These are phyloP conservation scores for Mucor velutinosus DNA, from an alignment of 371 early-diverging fungal genomes.

Conservation along the genomic window DNA sequence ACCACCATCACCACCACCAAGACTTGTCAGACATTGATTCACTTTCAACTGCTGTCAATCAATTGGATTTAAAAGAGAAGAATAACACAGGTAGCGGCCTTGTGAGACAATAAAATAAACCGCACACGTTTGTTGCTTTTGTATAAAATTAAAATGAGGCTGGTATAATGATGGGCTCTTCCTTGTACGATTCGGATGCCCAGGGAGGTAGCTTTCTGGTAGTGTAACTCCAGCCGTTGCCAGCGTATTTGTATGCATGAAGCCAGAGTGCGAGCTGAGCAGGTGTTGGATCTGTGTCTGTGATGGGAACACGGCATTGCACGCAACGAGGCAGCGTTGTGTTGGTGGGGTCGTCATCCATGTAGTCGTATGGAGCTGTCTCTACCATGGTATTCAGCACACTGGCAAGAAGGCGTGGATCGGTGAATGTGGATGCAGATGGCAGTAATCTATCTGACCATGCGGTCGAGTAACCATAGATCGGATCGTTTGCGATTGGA, in stretches of 20 bases:
- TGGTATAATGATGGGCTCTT: slow-evolving; percentile 5
- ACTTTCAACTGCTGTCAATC: slow-evolving; percentile 20
- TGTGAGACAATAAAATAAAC: slow-evolving; percentile 5
- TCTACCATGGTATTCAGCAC: slow-evolving; percentile 39
- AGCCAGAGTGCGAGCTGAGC: slow-evolving; percentile 80
- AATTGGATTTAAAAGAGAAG: slow-evolving; percentile 19
- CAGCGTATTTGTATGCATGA: slow-evolving; percentile 80
- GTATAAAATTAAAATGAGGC: slow-evolving; percentile 21
- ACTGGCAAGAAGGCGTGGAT: not conserved
- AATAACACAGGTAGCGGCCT: not conserved
- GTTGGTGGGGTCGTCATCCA: slow-evolving; percentile 25
- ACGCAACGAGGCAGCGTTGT: slow-evolving; percentile 29
- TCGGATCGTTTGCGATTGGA: slow-evolving; percentile 97
- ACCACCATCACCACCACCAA: not conserved
- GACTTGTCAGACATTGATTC: slow-evolving; percentile 11
- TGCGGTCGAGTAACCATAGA: slow-evolving; percentile 74
- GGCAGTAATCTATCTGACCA: slow-evolving; percentile 59
- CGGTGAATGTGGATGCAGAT: not conserved
- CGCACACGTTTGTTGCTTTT: no score
- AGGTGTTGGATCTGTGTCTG: slow-evolving; percentile 66
- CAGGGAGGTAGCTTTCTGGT: slow-evolving; percentile 75
- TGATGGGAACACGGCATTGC: slow-evolving; percentile 52
- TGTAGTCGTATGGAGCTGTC: slow-evolving; percentile 40
- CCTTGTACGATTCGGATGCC: slow-evolving; percentile 53
- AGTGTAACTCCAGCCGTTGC: slow-evolving; percentile 72